Percentiles rank a stretch among this genome's conserved stretches.
Evolutionary conservation across 495 filamentous ascomycete genomes (phyloP).

Genomic region (Neurospora pannonica): DNA sequence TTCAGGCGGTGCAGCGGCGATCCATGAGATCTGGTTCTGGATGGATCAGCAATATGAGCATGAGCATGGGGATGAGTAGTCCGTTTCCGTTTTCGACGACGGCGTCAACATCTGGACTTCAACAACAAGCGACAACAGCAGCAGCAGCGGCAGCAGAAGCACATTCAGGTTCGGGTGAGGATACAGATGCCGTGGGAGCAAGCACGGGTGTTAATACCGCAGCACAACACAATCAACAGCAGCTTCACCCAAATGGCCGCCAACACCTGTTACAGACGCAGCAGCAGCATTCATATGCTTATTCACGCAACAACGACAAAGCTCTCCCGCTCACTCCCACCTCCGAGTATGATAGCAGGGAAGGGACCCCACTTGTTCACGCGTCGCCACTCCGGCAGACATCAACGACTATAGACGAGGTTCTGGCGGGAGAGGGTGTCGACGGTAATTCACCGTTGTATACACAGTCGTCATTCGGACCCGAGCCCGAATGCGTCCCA

Average conservation of each 20-base stretch:
- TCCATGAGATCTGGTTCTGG: background rate
- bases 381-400: background rate
- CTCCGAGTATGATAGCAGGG: slow-evolving; percentile 22
- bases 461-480: background rate
- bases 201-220: background rate
- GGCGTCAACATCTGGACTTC: background rate
- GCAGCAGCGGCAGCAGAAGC: background rate
- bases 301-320: slow-evolving; percentile 11
- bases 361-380: slow-evolving; percentile 7
- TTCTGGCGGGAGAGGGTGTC: background rate
- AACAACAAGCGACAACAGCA: background rate
- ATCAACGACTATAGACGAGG: background rate
- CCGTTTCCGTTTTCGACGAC: background rate
- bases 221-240: background rate
- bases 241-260: background rate
- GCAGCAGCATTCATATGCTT: slow-evolving; percentile 3
- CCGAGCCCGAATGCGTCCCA: background rate
- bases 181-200: background rate
- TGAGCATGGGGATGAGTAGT: background rate
- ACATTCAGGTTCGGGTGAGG: background rate
- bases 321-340: slow-evolving; percentile 29
- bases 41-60: background rate
- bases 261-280: background rate
- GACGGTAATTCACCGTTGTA: background rate
- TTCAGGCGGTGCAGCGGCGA: background rate